A percentile compares a stretch with the other conserved stretches of the same genome.
Conservation (phyloP, 768 basidiomycete species). For the Amanita inopinata region DNA sequence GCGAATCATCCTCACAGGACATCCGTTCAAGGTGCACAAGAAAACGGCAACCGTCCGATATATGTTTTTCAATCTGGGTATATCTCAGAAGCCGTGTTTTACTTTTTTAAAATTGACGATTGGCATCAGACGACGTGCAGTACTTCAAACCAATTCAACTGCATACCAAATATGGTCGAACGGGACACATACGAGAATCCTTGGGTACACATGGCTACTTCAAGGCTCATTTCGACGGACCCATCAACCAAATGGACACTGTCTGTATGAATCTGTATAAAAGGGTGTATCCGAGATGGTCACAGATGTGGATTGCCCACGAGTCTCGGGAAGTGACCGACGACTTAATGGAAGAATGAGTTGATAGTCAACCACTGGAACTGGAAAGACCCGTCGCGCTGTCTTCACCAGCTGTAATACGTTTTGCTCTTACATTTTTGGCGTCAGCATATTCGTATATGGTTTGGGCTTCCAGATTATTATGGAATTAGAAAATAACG, state of each 20-base stretch:
- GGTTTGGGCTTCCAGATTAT: too few relatives aligned
- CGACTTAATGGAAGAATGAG: conserved; percentile 9
- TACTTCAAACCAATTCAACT: conserved; percentile 94
- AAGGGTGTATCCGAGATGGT: conserved; percentile 87
- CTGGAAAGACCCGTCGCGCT: too few relatives aligned
- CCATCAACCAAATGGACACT: conserved; percentile 93
- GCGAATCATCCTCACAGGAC: conserved; percentile 89
- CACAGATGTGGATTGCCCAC: conserved; percentile 36
- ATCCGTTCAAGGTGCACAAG: conserved; percentile 95
- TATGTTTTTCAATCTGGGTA: conserved; percentile 93
- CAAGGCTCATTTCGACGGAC: conserved; percentile 93
- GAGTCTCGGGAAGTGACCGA: conserved; percentile 7
- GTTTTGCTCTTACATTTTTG: too few relatives aligned
- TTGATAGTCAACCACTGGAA: background rate
- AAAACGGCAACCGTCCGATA: conserved; percentile 96
- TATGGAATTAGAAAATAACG: too few relatives aligned
- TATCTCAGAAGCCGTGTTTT: conserved; percentile 10
- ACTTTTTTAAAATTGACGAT: background rate
- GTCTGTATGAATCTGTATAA: conserved; percentile 95
- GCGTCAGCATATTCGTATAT: too few relatives aligned
- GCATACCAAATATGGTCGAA: conserved; percentile 83
- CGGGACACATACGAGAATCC: conserved; percentile 84
- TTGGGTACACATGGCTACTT: conserved; percentile 97
- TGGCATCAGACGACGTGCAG: conserved; percentile 71
- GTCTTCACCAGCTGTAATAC: conserved; percentile 7